Evolutionary conservation across 305 asterid species (phyloP), one percentile per base, ranked within the genome.

Genomic region (Petunia hybrid): DNA sequence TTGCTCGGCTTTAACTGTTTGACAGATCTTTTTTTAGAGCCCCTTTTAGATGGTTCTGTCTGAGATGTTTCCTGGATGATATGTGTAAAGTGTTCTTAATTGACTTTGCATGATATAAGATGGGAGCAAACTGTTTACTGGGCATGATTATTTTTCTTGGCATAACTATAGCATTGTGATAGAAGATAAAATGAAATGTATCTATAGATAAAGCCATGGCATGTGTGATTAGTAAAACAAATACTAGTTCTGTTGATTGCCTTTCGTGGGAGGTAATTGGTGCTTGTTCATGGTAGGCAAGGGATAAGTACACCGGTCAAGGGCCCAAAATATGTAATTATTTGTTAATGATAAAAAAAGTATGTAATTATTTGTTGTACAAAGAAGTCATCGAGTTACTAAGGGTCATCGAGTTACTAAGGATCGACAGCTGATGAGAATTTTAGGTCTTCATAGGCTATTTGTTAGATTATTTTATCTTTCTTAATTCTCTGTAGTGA

Each of bases 41-140:
- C 63, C 75, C 63, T 40, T 62, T 77, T 77, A 69, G 5, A 69
- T 69, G 57, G 76, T 43, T 69, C 40, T 69, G 36, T 35, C 45
- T 45, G 76, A 68, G n/a, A 68, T n/a, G 76, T 68, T 3, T 22
- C n/a, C 62, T 48, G n/a, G 46, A 7, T 0, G 4, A 41, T 55
- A 39, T 39, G 39, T 74, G n/a, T 53, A 4, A 74, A 4, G 8
- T 9, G 65, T 38, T 8, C 63, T 61, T 13, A 53, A 36, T 74
- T 74, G 14, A 2, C 38, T 74, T 74, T 74, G 65, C 65, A 2
- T 74, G 48, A 53, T 53, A 74, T 55, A 53, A 74, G n/a, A 74
- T 53, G 79, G 3, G 66, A 60, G 36, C 16, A 4, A 62, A 9
- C 42, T 62, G 14, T 62, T 35, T 62, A 9, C 7, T 4, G 0